Base-by-base conservation (phyloP, 1,139 yeast species). In the Saccharomycopsis crataegensis region DNA sequence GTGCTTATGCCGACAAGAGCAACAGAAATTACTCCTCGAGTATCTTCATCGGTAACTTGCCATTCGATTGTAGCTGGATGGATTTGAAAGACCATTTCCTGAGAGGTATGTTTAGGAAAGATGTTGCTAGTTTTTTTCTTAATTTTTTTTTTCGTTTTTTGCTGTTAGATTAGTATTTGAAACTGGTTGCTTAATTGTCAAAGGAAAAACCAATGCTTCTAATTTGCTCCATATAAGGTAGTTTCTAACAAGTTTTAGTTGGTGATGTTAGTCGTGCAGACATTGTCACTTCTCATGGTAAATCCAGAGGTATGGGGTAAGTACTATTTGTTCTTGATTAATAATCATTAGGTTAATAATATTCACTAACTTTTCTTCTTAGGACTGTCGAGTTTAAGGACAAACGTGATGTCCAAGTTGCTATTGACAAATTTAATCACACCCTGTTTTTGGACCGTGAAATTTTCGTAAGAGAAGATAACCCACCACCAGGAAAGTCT, bases 391-490 rank as follows among this genome's bases (percentile, higher is more conserved):
- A 93, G 68, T 93, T 86, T 64, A 74, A 82, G 12, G 74, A 75
- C 52, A 74, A 77, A 55, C 83, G 79, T 28, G 88, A 82, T 57
- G 98, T 91, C 2, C 78, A 76, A 54, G 76, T 73, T 42, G 98
- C 98, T 31, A 89, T 93, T 60, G 72, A 74, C 53, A 76, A 80
- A 61, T 83, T 78, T 64, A 86, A 88, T 68, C 86, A 86, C 64
- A 75, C 79, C 38, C 77, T 74, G 50, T 79, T 85, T 60, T 73
- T 76, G 65, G 96, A 93, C 14, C 82, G 99, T 66, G 84, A 82
- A 62, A 86, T 93, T 48, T 91, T 86, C 70, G 96, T 93, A 8
- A 83, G 98, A 69, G 96, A 85, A 68, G 96, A 87, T 64, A 79
- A 82, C 61, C 93, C 94, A 33, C 93, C 94, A 40, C 93, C 93